These are phyloP conservation scores for Spathaspora arborariae DNA, from an alignment of 805 yeast species.

Conservation along the genomic window DNA sequence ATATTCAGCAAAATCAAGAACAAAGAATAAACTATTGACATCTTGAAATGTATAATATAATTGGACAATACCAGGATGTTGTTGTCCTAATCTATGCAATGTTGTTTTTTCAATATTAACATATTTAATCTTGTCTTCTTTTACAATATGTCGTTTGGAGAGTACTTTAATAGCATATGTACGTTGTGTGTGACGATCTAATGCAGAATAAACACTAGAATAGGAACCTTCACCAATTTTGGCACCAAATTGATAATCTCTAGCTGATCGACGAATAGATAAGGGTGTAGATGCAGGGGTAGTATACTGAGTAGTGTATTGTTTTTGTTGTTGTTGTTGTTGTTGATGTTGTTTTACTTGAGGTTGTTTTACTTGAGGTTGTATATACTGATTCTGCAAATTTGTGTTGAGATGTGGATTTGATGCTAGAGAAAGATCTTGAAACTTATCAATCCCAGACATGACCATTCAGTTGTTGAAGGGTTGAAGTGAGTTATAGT, in stretches of 20 bases:
- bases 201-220: conserved; percentile 87
- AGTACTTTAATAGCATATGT: conserved; percentile 89
- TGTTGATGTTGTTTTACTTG: background rate
- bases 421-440: conserved; percentile 2
- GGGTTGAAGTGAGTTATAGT: background rate
- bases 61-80: conserved; percentile 91
- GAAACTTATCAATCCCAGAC: conserved; percentile 4
- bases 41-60: conserved; percentile 94
- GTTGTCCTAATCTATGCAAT: conserved; percentile 75
- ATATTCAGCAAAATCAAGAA: conserved; percentile 88
- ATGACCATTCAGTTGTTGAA: no score
- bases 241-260: conserved; percentile 86
- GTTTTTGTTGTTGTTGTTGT: background rate
- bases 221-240: conserved; percentile 94
- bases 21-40: conserved; percentile 80
- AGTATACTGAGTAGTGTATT: background rate
- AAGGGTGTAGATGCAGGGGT: background rate
- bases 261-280: conserved; percentile 45
- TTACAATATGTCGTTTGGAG: conserved; percentile 87
- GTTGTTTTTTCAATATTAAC: conserved; percentile 94
- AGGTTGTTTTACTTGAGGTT: background rate
- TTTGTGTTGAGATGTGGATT: background rate
- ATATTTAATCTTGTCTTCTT: conserved; percentile 91
- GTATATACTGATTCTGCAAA: background rate
- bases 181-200: conserved; percentile 67